Evolutionary conservation across 495 filamentous ascomycete species (phyloP).

Genomic region (Neurospora cerealis): DNA sequence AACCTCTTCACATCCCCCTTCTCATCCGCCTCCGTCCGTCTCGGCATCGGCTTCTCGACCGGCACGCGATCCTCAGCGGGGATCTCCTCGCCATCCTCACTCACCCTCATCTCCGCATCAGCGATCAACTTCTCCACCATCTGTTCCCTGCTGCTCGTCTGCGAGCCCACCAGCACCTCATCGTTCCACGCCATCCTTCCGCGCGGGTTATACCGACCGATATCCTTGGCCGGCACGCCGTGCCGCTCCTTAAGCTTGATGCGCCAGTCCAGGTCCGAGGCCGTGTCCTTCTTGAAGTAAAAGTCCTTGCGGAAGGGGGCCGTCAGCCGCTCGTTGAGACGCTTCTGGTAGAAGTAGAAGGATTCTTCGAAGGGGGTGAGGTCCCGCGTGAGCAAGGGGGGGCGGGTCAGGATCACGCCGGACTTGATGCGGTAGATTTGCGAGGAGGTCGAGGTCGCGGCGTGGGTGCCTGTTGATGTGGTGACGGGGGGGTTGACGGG

Average conservation of each 20-base stretch:
- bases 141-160: constrained; percentile 43
- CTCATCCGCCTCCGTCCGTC: constrained; percentile 73
- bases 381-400: constrained; percentile 75
- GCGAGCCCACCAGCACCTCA: constrained; percentile 68
- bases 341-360: constrained; percentile 93
- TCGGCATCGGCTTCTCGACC: constrained; percentile 59
- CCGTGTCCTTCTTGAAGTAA: constrained; percentile 90
- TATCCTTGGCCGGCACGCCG: constrained; percentile 63
- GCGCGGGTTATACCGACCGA: constrained; percentile 79
- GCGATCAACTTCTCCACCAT: constrained; percentile 48
- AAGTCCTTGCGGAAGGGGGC: constrained; percentile 86
- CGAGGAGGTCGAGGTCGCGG: constrained; percentile 15
- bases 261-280: constrained; percentile 81
- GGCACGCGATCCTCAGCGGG: constrained; percentile 52
- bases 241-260: constrained; percentile 67
- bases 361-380: constrained; percentile 82
- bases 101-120: constrained; percentile 64
- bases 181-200: constrained; percentile 77
- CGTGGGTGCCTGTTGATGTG: not conserved
- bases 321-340: constrained; percentile 85
- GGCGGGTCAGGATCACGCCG: constrained; percentile 75
- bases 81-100: constrained; percentile 51
- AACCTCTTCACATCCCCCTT: constrained; percentile 64
- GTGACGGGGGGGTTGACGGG: not conserved
- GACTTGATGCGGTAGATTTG: constrained; percentile 58